phyloP scores from a whole-genome alignment of 148 eudicot species.

The Gaultheria prostrata region DNA sequence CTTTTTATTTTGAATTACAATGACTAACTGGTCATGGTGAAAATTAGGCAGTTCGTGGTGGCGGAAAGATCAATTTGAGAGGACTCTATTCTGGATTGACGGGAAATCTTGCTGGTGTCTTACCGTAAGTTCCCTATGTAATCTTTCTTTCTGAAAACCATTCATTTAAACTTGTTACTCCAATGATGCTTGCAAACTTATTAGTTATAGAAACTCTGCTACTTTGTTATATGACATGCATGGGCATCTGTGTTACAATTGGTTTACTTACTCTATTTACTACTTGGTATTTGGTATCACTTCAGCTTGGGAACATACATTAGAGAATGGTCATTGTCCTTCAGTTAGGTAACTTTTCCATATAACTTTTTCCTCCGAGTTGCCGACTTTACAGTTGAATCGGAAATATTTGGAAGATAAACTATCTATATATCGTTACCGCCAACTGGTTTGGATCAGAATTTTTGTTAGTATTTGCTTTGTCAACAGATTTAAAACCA shows the following conservation, averaged over 20 bases:
- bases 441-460: not conserved
- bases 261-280: not conserved
- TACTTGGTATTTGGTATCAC: not conserved
- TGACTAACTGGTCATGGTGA: slow-evolving; percentile 18
- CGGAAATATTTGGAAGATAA: not conserved
- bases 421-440: not conserved
- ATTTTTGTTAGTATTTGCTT: not conserved
- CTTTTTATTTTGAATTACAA: not conserved
- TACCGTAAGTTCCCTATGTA: slow-evolving; percentile 55
- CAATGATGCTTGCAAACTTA: slow-evolving; percentile 1
- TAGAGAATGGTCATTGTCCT: not conserved
- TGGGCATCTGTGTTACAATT: not conserved
- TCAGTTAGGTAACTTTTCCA: not conserved
- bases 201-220: not conserved
- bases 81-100: slow-evolving; percentile 80
- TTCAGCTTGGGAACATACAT: not conserved
- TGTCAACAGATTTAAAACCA: not conserved
- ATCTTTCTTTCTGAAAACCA: not conserved
- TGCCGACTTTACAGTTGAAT: not conserved
- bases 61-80: slow-evolving; percentile 57
- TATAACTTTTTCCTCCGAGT: not conserved
- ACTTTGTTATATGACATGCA: not conserved
- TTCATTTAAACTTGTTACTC: not conserved
- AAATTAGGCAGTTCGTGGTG: slow-evolving; percentile 60
- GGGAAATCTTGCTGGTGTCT: slow-evolving; percentile 78